Base-by-base conservation (phyloP, 2,329 filamentous ascomycete species). In the Didymella segeticola region DNA sequence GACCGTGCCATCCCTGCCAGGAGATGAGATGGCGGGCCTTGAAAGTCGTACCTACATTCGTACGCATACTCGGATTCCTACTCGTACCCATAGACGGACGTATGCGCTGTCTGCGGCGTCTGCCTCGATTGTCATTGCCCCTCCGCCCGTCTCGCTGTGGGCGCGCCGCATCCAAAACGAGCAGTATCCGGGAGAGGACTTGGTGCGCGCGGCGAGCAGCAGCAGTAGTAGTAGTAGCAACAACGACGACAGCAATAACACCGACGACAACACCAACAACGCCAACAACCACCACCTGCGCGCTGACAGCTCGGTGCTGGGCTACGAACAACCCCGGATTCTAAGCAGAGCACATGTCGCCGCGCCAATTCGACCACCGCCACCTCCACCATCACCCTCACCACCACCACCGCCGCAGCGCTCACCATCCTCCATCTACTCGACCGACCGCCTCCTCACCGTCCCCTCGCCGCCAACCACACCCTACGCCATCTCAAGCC, bases 401-500 rank as follows among this genome's bases (percentile, higher is more conserved):
- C 27, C 33, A 17, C n/a, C 41, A 10, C 33, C 22, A n/a, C 31
- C 22, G 31, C 20, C 17, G 9, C 36, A 30, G 7, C 37, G 8
- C 34, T 41, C 49, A 20, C 41, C 48, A 25, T n/a, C 47, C 2
- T 33, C 48, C 17, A 5, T 46, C 42, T 38, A 45, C 41, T 52
- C 48, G 14, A 11, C 39, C 38, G 17, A 47, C 25, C 12, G 12
- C 25, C 14, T 38, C 2, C 7, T 29, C 39, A 56, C 55, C 25
- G 10, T 38, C 2, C 7, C 26, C 39, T 57, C 55, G n/a, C 58
- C 59, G 27, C 45, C 53, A 26, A 57, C 58, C 14, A 43, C 54
- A 33, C 58, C 60, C 26, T 65, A 55, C 57, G 46, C 47, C 47
- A 48, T 58, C 55, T 56, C 57, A 17, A 58, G 53, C 47, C 63